Percentiles rank a stretch among this genome's conserved stretches.
Conservation (phyloP, 495 filamentous ascomycete species). For the Aspergillus coremiiformis region DNA sequence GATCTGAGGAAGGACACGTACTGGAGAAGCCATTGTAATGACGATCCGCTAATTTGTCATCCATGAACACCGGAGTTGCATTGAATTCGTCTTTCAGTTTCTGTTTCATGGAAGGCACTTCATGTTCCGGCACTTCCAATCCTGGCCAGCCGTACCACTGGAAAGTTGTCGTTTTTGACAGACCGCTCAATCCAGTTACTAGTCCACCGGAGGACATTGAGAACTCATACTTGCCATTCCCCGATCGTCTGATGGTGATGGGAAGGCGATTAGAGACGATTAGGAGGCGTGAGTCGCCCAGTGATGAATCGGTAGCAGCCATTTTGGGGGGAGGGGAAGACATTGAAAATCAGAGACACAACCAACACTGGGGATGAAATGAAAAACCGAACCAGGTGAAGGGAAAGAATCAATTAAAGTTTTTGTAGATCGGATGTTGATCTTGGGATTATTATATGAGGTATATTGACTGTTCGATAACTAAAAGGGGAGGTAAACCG, state of each 20-base stretch:
- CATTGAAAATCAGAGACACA: not conserved
- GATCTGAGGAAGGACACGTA: slow-evolving; percentile 36
- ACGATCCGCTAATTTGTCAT: slow-evolving; percentile 68
- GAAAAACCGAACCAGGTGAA: not conserved
- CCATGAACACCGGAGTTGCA: slow-evolving; percentile 70
- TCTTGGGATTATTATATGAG: not conserved
- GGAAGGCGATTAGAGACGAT: slow-evolving; percentile 90
- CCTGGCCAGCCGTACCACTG: slow-evolving; percentile 99
- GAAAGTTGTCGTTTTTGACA: slow-evolving; percentile 86
- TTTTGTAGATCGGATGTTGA: not conserved
- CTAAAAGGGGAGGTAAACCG: not conserved
- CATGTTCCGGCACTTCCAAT: slow-evolving; percentile 69
- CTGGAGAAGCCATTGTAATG: slow-evolving; percentile 87
- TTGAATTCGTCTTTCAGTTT: slow-evolving; percentile 65
- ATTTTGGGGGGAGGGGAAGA: no score
- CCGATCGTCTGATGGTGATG: slow-evolving; percentile 86
- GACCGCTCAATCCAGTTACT: slow-evolving; percentile 80
- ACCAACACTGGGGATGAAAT: not conserved
- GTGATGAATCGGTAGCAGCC: not conserved
- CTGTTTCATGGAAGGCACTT: slow-evolving; percentile 54
- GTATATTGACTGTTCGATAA: not conserved
- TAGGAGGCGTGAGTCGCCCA: slow-evolving; percentile 48
- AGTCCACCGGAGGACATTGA: slow-evolving; percentile 93
- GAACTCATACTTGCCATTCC: slow-evolving; percentile 77
- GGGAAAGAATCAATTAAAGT: not conserved